Evolutionary conservation across 768 basidiomycete genomes (phyloP).

Genomic region (Tylopilus sp.): DNA sequence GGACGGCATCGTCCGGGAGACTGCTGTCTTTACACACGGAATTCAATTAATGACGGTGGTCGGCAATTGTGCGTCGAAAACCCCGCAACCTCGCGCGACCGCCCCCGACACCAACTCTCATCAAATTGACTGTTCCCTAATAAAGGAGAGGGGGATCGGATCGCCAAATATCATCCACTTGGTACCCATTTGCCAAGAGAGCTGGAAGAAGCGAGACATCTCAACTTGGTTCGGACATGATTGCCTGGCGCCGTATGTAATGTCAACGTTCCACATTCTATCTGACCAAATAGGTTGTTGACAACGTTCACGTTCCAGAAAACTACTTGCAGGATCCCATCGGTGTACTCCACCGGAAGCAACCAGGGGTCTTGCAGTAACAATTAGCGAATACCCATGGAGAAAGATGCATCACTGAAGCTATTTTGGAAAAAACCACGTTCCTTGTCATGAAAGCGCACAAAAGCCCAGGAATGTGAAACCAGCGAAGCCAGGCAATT

Average conservation of each 20-base stretch:
- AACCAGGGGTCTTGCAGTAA: neutral
- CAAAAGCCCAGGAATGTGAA: neutral
- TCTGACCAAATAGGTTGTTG: slow-evolving; percentile 1
- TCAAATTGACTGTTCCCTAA: neutral
- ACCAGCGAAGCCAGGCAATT: neutral
- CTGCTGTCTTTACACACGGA: neutral
- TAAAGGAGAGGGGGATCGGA: neutral
- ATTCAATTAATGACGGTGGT: neutral
- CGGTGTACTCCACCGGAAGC: neutral
- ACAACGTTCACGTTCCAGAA: neutral
- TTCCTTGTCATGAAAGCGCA: neutral
- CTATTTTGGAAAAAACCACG: neutral
- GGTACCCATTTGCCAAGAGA: neutral
- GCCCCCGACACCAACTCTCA: neutral
- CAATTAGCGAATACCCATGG: neutral
- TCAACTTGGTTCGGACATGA: too few species aligned
- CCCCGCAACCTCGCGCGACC: neutral
- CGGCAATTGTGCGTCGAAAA: slow-evolving; percentile 4
- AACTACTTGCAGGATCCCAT: neutral
- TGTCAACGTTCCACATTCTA: neutral
- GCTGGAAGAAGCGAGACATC: too few species aligned
- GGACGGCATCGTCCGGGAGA: neutral
- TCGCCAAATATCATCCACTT: slow-evolving; percentile 6
- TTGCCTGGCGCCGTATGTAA: neutral
- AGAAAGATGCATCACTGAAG: neutral